A percentile compares a stretch with the other conserved stretches of the same genome.
These are phyloP conservation scores for Podaxis carcinomalis DNA, from an alignment of 768 basidiomycete genomes.

Conservation along the genomic window DNA sequence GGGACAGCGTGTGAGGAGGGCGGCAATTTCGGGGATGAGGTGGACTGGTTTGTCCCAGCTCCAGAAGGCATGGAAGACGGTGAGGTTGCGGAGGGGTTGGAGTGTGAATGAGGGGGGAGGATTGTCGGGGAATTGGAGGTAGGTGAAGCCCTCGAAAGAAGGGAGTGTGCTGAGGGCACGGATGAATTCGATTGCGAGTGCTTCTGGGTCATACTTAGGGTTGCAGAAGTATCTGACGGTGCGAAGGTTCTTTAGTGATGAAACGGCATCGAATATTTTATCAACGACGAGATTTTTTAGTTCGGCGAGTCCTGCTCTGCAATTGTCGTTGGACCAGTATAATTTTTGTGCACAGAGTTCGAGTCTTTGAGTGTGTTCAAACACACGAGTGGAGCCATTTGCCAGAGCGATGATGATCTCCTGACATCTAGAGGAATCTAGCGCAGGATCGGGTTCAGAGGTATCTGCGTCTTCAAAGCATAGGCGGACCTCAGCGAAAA, in stretches of 20 bases:
- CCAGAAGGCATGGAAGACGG: background rate
- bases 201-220: background rate
- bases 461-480: background rate
- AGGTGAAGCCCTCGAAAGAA: background rate
- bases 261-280: background rate
- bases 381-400: background rate
- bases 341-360: background rate
- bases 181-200: background rate
- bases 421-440: background rate
- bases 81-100: conserved; percentile 1
- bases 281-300: background rate
- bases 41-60: background rate
- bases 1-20: conserved; percentile 1
- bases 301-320: background rate
- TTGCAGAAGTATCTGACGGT: background rate
- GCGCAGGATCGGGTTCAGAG: background rate
- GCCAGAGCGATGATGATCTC: conserved; percentile 6
- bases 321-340: background rate
- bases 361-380: background rate
- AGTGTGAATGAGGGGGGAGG: background rate
- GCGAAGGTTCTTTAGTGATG: background rate
- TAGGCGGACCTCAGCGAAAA: background rate
- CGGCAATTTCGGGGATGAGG: background rate
- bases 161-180: background rate
- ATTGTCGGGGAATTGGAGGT: background rate